These are phyloP conservation scores for Sugiyamaella xylanicola DNA, from an alignment of 1,139 yeast genomes.

Conservation along the genomic window DNA sequence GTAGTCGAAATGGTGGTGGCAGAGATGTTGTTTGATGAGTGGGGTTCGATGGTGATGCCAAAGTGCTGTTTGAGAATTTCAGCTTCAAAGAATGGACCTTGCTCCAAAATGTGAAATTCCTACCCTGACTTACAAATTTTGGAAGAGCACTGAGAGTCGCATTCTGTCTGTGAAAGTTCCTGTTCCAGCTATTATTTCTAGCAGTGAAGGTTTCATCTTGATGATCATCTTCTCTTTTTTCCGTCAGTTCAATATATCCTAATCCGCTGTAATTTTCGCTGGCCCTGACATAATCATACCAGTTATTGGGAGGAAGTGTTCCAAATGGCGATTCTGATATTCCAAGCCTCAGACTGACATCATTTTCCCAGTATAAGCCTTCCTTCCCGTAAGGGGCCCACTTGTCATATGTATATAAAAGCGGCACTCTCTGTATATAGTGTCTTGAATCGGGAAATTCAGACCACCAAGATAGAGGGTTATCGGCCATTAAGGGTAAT, in stretches of 20 bases:
- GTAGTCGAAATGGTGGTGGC: too few species aligned
- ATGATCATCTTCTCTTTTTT: background rate
- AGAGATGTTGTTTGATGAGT: too few species aligned
- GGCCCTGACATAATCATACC: slow-evolving; percentile 26
- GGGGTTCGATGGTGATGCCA: too few species aligned
- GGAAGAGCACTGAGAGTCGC: background rate
- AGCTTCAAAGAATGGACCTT: background rate
- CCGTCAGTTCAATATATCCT: slow-evolving; percentile 6
- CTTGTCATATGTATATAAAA: slow-evolving; percentile 18
- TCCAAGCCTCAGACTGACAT: slow-evolving; percentile 1
- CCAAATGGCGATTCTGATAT: slow-evolving; percentile 6
- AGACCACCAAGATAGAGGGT: slow-evolving; percentile 25
- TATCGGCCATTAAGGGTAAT: slow-evolving; percentile 32
- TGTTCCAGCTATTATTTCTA: background rate
- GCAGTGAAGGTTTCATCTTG: background rate
- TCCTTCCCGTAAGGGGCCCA: slow-evolving; percentile 3
- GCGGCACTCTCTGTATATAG: slow-evolving; percentile 23
- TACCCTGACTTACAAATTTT: background rate
- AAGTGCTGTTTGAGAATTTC: background rate
- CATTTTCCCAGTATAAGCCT: background rate
- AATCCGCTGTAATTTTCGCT: slow-evolving; percentile 25
- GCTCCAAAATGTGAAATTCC: background rate
- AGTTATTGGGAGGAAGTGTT: slow-evolving; percentile 10
- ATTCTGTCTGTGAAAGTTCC: background rate
- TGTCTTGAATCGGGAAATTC: slow-evolving; percentile 26